Percentiles rank a stretch among this genome's conserved stretches.
phyloP scores from a whole-genome alignment of 805 yeast species.

The Ogataea naganishii region DNA sequence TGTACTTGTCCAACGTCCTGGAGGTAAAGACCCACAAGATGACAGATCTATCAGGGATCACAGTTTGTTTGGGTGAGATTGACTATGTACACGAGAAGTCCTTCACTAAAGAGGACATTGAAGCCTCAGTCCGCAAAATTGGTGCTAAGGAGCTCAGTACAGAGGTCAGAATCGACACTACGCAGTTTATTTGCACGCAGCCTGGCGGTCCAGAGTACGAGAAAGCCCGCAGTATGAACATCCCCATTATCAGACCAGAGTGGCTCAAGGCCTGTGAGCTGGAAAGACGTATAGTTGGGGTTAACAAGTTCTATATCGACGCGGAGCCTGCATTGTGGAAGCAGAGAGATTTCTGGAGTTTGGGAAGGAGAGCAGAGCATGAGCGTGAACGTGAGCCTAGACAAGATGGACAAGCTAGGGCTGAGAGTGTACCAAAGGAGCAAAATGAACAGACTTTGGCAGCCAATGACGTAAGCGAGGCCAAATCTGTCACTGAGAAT shows the following conservation, averaged over 20 bases:
- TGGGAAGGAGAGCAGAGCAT: conserved; percentile 5
- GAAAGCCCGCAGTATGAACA: conserved; percentile 76
- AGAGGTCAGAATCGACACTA: conserved; percentile 79
- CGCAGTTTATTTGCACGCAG: conserved; percentile 80
- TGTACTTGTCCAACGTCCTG: conserved; percentile 56
- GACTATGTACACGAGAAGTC: conserved; percentile 39
- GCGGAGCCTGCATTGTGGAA: conserved; percentile 33
- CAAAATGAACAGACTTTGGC: not conserved
- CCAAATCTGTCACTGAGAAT: not conserved
- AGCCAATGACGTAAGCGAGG: conserved; percentile 5
- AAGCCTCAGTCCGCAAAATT: conserved; percentile 52
- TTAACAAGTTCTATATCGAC: conserved; percentile 72
- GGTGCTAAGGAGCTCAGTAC: conserved; percentile 77
- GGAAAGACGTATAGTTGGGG: conserved; percentile 88
- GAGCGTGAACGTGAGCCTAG: conserved; percentile 4
- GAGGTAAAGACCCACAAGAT: conserved; percentile 82
- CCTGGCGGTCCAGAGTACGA: conserved; percentile 57
- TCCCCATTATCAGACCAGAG: conserved; percentile 92
- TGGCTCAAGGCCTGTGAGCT: conserved; percentile 92
- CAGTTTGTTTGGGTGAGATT: conserved; percentile 81
- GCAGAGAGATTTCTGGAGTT: conserved; percentile 34
- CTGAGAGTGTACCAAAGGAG: conserved; percentile 1
- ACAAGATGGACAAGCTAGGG: conserved; percentile 5
- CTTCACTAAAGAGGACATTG: conserved; percentile 48
- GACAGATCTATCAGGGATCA: conserved; percentile 92